Conservation (phyloP, 352 stramenopile genomes). For the Phytophthora melonis region DNA sequence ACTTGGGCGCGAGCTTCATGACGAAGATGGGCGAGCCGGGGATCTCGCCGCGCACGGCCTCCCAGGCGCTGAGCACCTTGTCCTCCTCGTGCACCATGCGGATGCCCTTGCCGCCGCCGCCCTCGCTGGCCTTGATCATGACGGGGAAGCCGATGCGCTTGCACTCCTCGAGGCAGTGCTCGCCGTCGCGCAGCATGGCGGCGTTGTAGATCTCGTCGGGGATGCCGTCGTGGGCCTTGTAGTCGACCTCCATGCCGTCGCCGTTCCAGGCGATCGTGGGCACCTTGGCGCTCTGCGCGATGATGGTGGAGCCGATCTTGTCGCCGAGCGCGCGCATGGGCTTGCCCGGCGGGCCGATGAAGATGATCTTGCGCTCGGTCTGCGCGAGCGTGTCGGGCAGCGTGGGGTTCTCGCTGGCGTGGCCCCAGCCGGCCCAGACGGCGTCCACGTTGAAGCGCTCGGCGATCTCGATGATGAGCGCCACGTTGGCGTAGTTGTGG, state of each 20-base stretch:
- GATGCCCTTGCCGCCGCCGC: constrained; percentile 99
- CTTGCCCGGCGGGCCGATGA: constrained; percentile 98
- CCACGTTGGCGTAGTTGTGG: constrained; percentile 99
- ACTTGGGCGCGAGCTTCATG: constrained; percentile 98
- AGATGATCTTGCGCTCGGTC: constrained; percentile 95
- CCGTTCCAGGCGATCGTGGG: constrained; percentile 99
- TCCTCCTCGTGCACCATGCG: constrained; percentile 93
- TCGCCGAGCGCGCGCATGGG: constrained; percentile 99
- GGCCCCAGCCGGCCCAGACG: constrained; percentile 99
- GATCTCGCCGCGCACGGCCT: constrained; percentile 98
- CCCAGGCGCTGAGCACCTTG: constrained; percentile 95
- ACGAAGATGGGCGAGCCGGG: constrained; percentile 99
- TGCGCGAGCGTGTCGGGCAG: constrained; percentile 95
- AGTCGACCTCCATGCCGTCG: constrained; percentile 94
- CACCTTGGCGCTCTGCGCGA: constrained; percentile 98
- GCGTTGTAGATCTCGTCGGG: constrained; percentile 94
- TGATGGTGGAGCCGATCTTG: constrained; percentile 99
- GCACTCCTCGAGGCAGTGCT: constrained; percentile 94
- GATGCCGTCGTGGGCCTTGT: constrained; percentile 89
- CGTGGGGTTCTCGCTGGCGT: constrained; percentile 98
- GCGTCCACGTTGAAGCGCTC: constrained; percentile 97
- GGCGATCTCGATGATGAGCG: constrained; percentile 98
- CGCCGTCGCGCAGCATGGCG: constrained; percentile 93
- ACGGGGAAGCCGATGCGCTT: constrained; percentile 98
- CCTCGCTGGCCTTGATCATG: constrained; percentile 99